Conservation (phyloP, 73 alveolate species). For the Paramecium biaurelia region DNA sequence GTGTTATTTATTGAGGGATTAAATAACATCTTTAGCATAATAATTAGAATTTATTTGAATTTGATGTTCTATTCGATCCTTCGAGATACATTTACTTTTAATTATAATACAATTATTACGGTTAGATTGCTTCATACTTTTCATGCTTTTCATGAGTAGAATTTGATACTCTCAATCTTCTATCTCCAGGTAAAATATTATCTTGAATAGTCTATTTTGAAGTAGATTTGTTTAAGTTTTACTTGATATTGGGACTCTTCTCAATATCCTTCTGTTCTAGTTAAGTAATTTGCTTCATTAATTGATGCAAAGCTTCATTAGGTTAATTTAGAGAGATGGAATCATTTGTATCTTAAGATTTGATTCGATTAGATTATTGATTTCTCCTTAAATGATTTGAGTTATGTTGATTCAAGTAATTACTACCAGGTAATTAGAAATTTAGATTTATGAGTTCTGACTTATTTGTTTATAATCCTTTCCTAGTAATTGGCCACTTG, state of each 20-base stretch:
- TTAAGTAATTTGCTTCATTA: conserved; percentile 35
- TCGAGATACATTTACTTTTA: background rate
- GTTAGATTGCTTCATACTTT: background rate
- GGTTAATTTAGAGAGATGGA: background rate
- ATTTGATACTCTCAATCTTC: conserved; percentile 34
- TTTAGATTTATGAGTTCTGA: conserved; percentile 27
- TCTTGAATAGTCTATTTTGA: conserved; percentile 3
- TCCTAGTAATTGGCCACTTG: conserved; percentile 44
- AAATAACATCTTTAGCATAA: conserved; percentile 35
- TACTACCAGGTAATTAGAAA: conserved; percentile 25
- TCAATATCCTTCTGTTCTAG: conserved; percentile 30
- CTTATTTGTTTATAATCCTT: background rate
- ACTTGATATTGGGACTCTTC: background rate
- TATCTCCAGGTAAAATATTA: background rate
- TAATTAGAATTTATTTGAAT: background rate
- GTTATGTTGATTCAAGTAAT: conserved; percentile 31
- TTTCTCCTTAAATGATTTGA: conserved; percentile 19
- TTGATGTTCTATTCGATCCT: background rate
- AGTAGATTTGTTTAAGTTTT: background rate
- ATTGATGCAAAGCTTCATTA: conserved; percentile 29
- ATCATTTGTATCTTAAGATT: conserved; percentile 14
- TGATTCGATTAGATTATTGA: conserved; percentile 8
- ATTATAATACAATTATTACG: background rate
- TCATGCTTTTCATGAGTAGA: conserved; percentile 47
- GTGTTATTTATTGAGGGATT: conserved; percentile 38